These are phyloP conservation scores for Murraya paniculata DNA, from an alignment of 345 rosid genomes.

Conservation along the genomic window DNA sequence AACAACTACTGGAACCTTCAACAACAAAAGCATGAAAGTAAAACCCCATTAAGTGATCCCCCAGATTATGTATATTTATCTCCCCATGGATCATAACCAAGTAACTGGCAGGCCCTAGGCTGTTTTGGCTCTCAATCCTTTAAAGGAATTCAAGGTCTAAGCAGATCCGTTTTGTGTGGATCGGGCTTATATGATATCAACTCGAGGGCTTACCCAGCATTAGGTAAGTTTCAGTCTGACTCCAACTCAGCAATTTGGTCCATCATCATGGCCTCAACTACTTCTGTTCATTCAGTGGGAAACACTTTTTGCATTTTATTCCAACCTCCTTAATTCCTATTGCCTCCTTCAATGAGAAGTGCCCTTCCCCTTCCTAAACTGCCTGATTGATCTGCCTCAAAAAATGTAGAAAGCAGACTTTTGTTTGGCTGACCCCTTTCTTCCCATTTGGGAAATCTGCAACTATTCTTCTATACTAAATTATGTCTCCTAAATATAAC, in stretches of 20 bases:
- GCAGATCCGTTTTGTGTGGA: too few relatives aligned
- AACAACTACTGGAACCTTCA: background rate
- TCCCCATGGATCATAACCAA: background rate
- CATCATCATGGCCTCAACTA: background rate
- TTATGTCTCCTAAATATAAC: background rate
- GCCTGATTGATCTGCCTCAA: background rate
- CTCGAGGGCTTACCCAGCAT: background rate
- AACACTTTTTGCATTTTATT: background rate
- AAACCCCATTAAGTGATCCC: background rate
- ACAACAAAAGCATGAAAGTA: background rate
- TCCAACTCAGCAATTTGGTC: background rate
- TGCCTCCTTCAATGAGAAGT: background rate
- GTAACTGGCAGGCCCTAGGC: background rate
- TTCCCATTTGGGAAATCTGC: background rate
- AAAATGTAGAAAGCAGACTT: background rate
- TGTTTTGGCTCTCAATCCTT: background rate
- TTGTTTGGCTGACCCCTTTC: background rate
- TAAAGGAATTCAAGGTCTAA: background rate
- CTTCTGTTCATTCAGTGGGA: too few relatives aligned
- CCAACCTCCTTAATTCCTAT: background rate
- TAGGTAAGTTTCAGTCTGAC: background rate
- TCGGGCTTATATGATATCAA: background rate
- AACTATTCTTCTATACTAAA: background rate
- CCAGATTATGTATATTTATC: too few relatives aligned
- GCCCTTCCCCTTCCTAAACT: background rate